Base-by-base conservation (phyloP, 2,329 filamentous ascomycete species). In the Fusarium odoratissimum region DNA sequence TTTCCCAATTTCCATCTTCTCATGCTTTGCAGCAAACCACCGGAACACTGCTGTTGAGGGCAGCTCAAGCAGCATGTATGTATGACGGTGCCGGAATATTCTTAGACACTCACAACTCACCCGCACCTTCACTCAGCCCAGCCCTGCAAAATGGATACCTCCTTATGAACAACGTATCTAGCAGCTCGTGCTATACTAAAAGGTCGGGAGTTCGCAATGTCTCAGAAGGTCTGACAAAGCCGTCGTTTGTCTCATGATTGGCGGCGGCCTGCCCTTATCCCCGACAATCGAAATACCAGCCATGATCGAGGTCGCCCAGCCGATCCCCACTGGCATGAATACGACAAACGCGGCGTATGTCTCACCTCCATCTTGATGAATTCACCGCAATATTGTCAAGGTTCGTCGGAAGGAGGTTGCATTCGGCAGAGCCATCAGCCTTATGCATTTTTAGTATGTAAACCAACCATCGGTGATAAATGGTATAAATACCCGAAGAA, bases 181-280 rank as follows among this genome's bases (percentile, higher is more conserved):
- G 8, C 1, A 21, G 5, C 12, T 48, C 17, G 11, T 11, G 5
- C 9, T 5, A 7, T 16, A 16, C 8, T n/a, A 3, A 0, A n/a
- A n/a, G 28, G 9, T 8, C 19, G 3, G 13, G 28, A n/a, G 28
- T 8, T 48, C 1, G 12, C 19, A n/a, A n/a, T 30, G 28, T 48
- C 9, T 48, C 9, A n/a, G 21, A 21, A n/a, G 25, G 3, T 19
- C 23, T 10, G 19, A 13, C 19, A 30, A 46, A 5, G 23, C 23
- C 23, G 23, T 23, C 23, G 23, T 23, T 21, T 16, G 2, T 8
- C 45, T 31, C 19, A 7, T 4, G 21, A 48, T n/a, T 8, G 1
- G 37, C 37, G 19, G 30, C 14, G 21, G 30, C 5, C 2, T 23
- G 21, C 16, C 30, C 21, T 3, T 2, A 9, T 19, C 30, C 30